These are phyloP conservation scores for Echinosophora koreensis DNA, from an alignment of 306 rosid genomes.

Conservation along the genomic window DNA sequence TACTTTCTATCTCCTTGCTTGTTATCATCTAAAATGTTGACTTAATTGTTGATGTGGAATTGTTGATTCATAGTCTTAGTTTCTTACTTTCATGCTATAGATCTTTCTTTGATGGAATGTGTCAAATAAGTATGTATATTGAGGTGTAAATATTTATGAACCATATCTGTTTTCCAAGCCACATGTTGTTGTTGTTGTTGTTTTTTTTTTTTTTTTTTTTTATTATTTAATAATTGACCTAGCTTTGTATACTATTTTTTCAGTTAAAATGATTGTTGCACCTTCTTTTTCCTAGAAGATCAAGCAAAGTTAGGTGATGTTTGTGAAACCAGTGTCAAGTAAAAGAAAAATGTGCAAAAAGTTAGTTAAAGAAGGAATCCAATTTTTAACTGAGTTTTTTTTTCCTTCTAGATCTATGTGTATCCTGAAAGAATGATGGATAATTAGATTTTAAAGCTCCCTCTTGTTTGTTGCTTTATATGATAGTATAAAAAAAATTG, in stretches of 20 bases:
- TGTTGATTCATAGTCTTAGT: slow-evolving; percentile 7
- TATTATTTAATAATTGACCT: slow-evolving; percentile 4
- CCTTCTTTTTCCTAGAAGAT: slow-evolving; percentile 1
- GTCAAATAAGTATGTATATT: slow-evolving; percentile 17
- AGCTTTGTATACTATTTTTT: slow-evolving; percentile 23
- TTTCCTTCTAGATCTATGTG: slow-evolving; percentile 7
- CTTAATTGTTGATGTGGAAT: slow-evolving; percentile 22
- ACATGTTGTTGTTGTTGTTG: slow-evolving; percentile 27
- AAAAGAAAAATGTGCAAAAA: neutral
- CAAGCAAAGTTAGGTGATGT: neutral
- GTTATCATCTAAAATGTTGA: slow-evolving; percentile 34
- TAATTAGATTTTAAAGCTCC: slow-evolving; percentile 10
- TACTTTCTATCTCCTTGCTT: slow-evolving; percentile 48
- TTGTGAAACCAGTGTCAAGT: neutral
- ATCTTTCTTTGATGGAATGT: slow-evolving; percentile 25
- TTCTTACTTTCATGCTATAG: slow-evolving; percentile 29
- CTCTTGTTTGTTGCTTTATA: slow-evolving; percentile 18
- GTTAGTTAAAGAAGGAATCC: neutral
- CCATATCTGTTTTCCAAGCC: slow-evolving; percentile 13
- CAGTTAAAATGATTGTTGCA: slow-evolving; percentile 33
- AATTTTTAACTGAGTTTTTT: neutral
- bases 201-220: too few species aligned
- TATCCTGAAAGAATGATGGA: slow-evolving; percentile 13
- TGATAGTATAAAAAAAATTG: neutral
- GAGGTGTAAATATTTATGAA: slow-evolving; percentile 12